Conservation (phyloP, 768 basidiomycete genomes). For the Cystoderma amianthinum region DNA sequence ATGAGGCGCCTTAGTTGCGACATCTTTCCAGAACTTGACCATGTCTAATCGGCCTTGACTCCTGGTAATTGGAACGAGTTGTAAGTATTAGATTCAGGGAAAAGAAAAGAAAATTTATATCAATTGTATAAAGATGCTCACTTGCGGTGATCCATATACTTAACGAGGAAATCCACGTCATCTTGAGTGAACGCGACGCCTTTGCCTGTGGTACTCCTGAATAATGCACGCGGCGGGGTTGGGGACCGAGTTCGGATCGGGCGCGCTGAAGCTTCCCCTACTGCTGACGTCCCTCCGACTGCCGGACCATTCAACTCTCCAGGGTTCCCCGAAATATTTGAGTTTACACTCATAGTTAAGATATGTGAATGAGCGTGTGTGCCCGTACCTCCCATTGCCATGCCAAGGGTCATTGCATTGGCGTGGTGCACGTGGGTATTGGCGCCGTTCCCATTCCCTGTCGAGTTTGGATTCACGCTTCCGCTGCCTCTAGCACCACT, state of each 20-base stretch:
- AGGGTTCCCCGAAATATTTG: no score
- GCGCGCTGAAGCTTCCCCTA: neutral
- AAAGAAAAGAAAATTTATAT: no score
- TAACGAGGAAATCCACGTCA: constrained; percentile 70
- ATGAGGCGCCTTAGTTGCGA: constrained; percentile 64
- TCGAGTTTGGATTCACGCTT: neutral
- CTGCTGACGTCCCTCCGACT: neutral
- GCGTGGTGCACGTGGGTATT: no score
- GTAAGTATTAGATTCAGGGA: no score
- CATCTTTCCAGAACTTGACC: constrained; percentile 28
- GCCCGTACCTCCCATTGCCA: no score
- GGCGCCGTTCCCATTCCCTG: neutral
- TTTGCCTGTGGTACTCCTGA: constrained; percentile 82
- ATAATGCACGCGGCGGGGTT: constrained; percentile 74
- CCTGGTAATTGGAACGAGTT: constrained; percentile 4
- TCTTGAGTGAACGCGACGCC: constrained; percentile 86
- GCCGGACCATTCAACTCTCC: neutral
- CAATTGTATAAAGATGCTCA: constrained; percentile 22
- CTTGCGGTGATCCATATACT: constrained; percentile 75
- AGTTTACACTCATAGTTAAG: no score
- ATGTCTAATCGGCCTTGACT: constrained; percentile 34
- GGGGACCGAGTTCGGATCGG: constrained; percentile 55
- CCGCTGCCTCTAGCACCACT: neutral
- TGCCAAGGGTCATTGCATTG: no score
- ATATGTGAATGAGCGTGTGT: no score